These are phyloP conservation scores for Neurospora sp. DNA, from an alignment of 2,329 filamentous ascomycete genomes.

Conservation along the genomic window DNA sequence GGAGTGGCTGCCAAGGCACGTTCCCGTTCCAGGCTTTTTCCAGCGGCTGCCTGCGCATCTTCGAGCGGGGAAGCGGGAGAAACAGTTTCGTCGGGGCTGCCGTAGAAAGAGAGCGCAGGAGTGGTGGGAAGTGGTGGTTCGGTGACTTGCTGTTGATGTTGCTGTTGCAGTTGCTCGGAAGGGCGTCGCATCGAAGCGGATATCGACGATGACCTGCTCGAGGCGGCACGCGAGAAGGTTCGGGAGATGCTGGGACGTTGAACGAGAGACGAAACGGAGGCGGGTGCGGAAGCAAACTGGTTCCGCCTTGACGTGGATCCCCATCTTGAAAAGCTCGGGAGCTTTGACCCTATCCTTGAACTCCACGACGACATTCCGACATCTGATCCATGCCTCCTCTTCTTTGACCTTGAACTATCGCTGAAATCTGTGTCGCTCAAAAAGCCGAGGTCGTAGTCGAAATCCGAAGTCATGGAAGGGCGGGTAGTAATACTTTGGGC, in stretches of 20 bases:
- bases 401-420: constrained; percentile 34
- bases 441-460: constrained; percentile 59
- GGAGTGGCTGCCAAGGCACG: constrained; percentile 65
- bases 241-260: constrained; percentile 58
- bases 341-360: constrained; percentile 54
- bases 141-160: neutral
- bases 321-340: constrained; percentile 43
- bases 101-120: constrained; percentile 54
- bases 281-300: constrained; percentile 46
- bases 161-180: constrained; percentile 28
- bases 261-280: constrained; percentile 77
- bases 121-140: constrained; percentile 50
- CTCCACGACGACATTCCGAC: constrained; percentile 53
- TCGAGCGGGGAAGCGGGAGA: constrained; percentile 35
- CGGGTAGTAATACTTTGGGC: constrained; percentile 28
- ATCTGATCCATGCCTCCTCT: constrained; percentile 50
- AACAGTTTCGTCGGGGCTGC: constrained; percentile 46
- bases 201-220: constrained; percentile 70
- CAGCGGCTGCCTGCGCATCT: constrained; percentile 39
- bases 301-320: constrained; percentile 35
- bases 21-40: constrained; percentile 45
- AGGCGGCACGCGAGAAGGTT: constrained; percentile 53
- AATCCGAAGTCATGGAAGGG: constrained; percentile 31
- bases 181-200: constrained; percentile 47
- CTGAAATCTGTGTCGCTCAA: constrained; percentile 54